These are phyloP conservation scores for Lindgomyces ingoldianus DNA, from an alignment of 495 filamentous ascomycete genomes.

Conservation along the genomic window DNA sequence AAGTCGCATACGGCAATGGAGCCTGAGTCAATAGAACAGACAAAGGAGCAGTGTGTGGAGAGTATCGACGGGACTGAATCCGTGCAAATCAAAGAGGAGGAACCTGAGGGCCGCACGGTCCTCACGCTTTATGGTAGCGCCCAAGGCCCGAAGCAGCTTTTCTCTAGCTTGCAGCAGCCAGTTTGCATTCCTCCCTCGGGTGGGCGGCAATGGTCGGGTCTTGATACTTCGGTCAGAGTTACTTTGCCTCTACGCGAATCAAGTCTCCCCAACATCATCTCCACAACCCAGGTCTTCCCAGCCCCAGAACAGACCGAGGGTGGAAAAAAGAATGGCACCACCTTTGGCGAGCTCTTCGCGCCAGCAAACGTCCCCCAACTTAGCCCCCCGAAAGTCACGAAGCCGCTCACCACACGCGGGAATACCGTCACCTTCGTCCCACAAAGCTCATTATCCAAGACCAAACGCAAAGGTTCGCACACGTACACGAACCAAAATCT, in stretches of 20 bases:
- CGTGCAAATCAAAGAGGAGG: constrained; percentile 8
- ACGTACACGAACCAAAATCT: constrained; percentile 53
- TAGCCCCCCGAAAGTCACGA: constrained; percentile 70
- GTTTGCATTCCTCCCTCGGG: constrained; percentile 39
- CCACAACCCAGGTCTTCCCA: constrained; percentile 67
- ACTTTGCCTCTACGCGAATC: constrained; percentile 58
- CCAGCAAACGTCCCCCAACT: constrained; percentile 67
- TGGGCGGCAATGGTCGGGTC: constrained; percentile 34
- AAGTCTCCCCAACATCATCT: constrained; percentile 72
- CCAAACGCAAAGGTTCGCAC: constrained; percentile 56
- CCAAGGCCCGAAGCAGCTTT: constrained; percentile 73
- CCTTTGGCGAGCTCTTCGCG: constrained; percentile 79
- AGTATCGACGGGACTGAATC: background rate
- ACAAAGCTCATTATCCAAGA: constrained; percentile 54
- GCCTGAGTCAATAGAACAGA: background rate
- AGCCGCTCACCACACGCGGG: constrained; percentile 60
- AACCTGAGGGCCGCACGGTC: constrained; percentile 51
- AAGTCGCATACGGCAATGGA: background rate
- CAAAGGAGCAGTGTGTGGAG: background rate
- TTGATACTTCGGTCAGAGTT: constrained; percentile 47
- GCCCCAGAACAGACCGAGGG: constrained; percentile 44
- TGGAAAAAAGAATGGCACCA: constrained; percentile 53
- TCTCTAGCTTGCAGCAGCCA: constrained; percentile 73
- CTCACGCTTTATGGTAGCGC: constrained; percentile 72
- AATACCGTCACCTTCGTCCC: constrained; percentile 59